These are phyloP conservation scores for Blastocystis sp. DNA, from an alignment of 352 stramenopile species.

Conservation along the genomic window DNA sequence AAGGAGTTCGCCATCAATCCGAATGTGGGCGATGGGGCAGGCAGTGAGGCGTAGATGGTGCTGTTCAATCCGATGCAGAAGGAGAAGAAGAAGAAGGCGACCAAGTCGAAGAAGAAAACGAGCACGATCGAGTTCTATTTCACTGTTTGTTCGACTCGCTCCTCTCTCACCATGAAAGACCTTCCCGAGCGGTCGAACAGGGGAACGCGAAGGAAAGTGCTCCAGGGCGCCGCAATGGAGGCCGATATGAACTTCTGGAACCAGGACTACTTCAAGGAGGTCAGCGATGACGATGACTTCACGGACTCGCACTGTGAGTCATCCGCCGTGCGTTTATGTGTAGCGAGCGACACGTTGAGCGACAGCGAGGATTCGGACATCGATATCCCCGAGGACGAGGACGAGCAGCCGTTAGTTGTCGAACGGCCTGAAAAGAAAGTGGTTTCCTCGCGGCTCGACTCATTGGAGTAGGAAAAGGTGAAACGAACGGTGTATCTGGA, in stretches of 20 bases:
- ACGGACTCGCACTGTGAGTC: slow-evolving; percentile 50
- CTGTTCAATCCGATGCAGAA: slow-evolving; percentile 41
- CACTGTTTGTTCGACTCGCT: slow-evolving; percentile 7
- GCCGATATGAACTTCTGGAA: slow-evolving; percentile 73
- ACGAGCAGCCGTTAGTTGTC: slow-evolving; percentile 36
- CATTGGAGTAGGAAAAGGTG: slow-evolving; percentile 63
- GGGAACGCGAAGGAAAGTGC: slow-evolving; percentile 5
- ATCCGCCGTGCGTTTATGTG: background rate
- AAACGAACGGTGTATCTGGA: slow-evolving; percentile 74
- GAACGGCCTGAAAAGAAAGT: slow-evolving; percentile 73
- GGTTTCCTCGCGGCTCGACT: background rate
- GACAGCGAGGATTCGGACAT: slow-evolving; percentile 74
- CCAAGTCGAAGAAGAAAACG: slow-evolving; percentile 35
- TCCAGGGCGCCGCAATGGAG: slow-evolving; percentile 59
- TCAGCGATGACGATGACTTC: slow-evolving; percentile 59
- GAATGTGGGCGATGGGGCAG: background rate
- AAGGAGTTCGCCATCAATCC: slow-evolving; percentile 57
- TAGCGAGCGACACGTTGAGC: slow-evolving; percentile 33
- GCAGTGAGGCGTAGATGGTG: background rate
- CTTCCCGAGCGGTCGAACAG: slow-evolving; percentile 55
- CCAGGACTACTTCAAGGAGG: slow-evolving; percentile 73
- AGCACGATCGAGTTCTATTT: slow-evolving; percentile 34
- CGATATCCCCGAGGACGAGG: slow-evolving; percentile 69
- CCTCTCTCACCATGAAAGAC: slow-evolving; percentile 31
- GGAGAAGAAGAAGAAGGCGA: slow-evolving; percentile 54